Evolutionary conservation across 768 basidiomycete genomes (phyloP).

Genomic region (Rhodotorula babjevae): DNA sequence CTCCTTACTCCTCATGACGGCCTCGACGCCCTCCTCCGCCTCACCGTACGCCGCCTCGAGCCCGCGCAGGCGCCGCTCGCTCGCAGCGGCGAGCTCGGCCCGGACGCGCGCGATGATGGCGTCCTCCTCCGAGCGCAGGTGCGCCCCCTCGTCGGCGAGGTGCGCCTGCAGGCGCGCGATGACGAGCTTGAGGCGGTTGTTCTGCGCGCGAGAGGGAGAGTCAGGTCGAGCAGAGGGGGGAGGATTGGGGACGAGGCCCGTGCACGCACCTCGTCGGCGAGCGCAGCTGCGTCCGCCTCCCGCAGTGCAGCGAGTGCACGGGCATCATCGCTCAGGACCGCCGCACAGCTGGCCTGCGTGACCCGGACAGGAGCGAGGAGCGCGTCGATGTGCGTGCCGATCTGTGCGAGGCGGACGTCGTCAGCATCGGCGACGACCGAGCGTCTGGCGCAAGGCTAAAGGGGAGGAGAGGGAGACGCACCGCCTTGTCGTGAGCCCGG

Average conservation of each 20-base stretch:
- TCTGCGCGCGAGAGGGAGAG: background rate
- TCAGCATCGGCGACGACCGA: background rate
- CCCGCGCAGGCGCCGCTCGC: background rate
- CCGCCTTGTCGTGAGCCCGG: background rate
- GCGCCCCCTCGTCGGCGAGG: background rate
- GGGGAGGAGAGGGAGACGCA: background rate
- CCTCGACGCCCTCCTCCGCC: background rate
- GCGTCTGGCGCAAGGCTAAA: no score
- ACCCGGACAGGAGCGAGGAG: background rate
- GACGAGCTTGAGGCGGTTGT: background rate
- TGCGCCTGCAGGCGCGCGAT: background rate
- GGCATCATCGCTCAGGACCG: background rate
- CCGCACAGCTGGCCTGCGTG: background rate
- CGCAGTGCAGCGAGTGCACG: background rate
- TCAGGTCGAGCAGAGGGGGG: background rate
- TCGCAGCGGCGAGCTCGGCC: background rate
- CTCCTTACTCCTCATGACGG: background rate
- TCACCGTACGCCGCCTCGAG: background rate
- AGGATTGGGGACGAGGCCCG: accelerated
- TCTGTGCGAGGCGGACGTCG: background rate
- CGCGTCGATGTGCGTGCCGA: background rate
- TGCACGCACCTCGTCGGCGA: constrained; percentile 3
- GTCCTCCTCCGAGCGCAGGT: background rate
- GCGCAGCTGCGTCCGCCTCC: background rate
- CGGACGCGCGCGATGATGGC: background rate